Evolutionary conservation across 306 rosid genomes (phyloP), one percentile per base, ranked within the genome.

Genomic region (Hippophae tibetana): DNA sequence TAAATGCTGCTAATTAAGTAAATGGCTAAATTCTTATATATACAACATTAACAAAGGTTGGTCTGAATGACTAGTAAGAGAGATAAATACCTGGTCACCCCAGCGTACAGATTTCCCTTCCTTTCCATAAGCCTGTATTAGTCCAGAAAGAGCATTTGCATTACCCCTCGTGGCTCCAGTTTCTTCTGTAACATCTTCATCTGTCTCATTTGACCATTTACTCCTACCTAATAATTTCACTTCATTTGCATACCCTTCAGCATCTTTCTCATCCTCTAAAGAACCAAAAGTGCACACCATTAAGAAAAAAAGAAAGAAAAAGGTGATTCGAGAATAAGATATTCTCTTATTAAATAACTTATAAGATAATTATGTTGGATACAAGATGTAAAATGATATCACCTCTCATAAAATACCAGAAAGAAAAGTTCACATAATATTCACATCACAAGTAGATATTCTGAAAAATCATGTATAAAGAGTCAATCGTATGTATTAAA

Each of bases 211-310:
- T 50, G 96, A 92, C 99, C 99, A 92, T 75, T 92, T 92, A 82
- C 99, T 85, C 84, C 86, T 85, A 70, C 95, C 93, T 69, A 92
- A 70, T 67, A 81, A 95, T 75, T 94, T 88, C 73, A 86, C 90
- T 79, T 79, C 78, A n/a, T 65, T 74, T 50, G 66, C 73, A 70
- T 82, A 85, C 66, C 79, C 89, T 66, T 69, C 84, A 72, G 81
- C 87, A 57, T 80, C 74, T 51, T 72, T 79, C 83, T 62, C 78
- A 62, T 66, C 83, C 60, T 78, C 74, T 8, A 66, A 47, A 50
- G 78, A 72, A 70, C 77, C 90, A 78, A 80, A 48, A 65, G 27
- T 27, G 11, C 23, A 42, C 57, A 67, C 42, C 25, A 64, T 8
- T 60, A 0, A 49, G 14, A 13, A 1, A 49, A 4, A 31, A 31